Evolutionary conservation across 2,329 filamentous ascomycete species (phyloP).

Genomic region (Fusarium nodosum): DNA sequence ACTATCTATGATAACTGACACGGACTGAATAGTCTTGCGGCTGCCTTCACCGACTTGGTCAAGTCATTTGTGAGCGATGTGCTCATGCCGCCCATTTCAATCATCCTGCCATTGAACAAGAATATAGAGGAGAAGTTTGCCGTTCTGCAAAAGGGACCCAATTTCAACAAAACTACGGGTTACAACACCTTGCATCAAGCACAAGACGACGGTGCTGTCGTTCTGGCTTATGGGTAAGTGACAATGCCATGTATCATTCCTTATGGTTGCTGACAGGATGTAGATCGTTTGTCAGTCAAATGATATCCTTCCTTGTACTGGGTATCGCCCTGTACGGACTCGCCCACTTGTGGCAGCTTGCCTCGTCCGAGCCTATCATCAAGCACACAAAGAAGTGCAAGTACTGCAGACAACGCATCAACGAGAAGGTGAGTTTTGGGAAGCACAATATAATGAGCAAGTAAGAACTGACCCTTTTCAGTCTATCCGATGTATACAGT

Average conservation of each 20-base stretch:
- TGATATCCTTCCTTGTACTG: conserved; percentile 75
- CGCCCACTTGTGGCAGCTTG: conserved; percentile 71
- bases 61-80: conserved; percentile 80
- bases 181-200: conserved; percentile 81
- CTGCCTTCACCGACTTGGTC: conserved; percentile 78
- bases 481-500: conserved; percentile 63
- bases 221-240: conserved; percentile 76
- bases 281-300: conserved; percentile 72
- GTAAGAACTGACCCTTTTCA: conserved; percentile 42
- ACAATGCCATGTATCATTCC: fast-evolving
- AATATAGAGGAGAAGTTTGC: conserved; percentile 83
- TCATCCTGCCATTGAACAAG: conserved; percentile 76
- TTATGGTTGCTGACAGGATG: background rate
- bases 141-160: conserved; percentile 70
- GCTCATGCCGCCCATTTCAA: conserved; percentile 75
- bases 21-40: conserved; percentile 67
- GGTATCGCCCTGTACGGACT: conserved; percentile 75
- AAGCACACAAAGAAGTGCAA: conserved; percentile 77
- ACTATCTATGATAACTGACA: conserved; percentile 16
- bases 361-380: conserved; percentile 76
- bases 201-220: conserved; percentile 77
- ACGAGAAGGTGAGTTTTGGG: conserved; percentile 66
- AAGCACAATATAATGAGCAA: too few relatives aligned
- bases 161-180: conserved; percentile 64
- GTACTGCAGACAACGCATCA: conserved; percentile 75